A percentile compares a stretch with the other conserved stretches of the same genome.
phyloP scores from a whole-genome alignment of 768 basidiomycete genomes.

The Dioszegia hungarica region DNA sequence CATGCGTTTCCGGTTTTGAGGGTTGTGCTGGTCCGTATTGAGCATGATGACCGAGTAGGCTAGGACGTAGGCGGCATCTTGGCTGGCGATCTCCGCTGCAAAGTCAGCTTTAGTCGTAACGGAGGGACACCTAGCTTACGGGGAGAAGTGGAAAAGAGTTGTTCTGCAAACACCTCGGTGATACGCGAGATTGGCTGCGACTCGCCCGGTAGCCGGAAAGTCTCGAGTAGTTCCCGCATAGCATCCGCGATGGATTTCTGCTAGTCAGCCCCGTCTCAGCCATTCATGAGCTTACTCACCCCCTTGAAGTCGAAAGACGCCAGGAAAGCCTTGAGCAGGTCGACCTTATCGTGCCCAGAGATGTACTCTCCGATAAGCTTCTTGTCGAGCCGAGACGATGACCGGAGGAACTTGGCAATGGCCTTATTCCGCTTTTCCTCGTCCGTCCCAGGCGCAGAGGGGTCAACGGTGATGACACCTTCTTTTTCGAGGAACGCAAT shows the following conservation, averaged over 20 bases:
- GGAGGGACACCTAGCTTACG: constrained; percentile 53
- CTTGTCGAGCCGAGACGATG: constrained; percentile 80
- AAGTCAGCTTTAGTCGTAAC: background rate
- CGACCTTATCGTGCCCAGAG: constrained; percentile 78
- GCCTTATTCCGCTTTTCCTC: constrained; percentile 32
- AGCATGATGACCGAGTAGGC: constrained; percentile 96
- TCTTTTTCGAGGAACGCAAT: constrained; percentile 88
- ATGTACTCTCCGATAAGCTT: constrained; percentile 88
- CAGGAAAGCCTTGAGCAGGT: constrained; percentile 80
- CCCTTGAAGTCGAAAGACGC: constrained; percentile 81
- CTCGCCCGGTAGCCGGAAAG: constrained; percentile 92
- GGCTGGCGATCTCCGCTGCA: constrained; percentile 78
- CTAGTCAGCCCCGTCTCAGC: background rate
- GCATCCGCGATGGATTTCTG: constrained; percentile 95
- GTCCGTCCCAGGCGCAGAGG: constrained; percentile 19
- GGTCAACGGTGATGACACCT: constrained; percentile 59
- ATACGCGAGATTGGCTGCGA: constrained; percentile 88
- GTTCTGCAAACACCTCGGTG: constrained; percentile 87
- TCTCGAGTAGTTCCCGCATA: constrained; percentile 87
- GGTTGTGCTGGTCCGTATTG: constrained; percentile 94
- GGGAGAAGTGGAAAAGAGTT: constrained; percentile 79
- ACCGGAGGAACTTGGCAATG: constrained; percentile 80
- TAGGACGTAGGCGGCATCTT: constrained; percentile 90
- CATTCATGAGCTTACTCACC: constrained; percentile 57
- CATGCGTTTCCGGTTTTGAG: constrained; percentile 97